Base-by-base conservation (phyloP, 1,284 basidiomycete genomes). In the Violaceomyces palustris region DNA sequence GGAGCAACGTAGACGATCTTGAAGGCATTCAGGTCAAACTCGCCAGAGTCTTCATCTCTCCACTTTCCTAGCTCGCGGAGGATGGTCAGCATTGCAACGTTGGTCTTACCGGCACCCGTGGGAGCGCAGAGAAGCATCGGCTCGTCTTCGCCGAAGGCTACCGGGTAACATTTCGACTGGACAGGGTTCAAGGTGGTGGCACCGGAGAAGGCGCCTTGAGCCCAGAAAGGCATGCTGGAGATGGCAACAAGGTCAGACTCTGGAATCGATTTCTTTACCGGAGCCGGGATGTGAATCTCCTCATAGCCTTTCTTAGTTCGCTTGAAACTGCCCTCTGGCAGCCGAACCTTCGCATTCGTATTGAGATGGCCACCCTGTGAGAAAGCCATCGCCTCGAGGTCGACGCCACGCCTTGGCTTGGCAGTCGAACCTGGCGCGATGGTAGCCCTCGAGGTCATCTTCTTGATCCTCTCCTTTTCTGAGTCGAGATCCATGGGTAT, bases 41-140 rank as follows among this genome's bases (percentile, higher is more conserved):
- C 73, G 36, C 89, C 90, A 0, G 87, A 88, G 9, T 79, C 79
- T 45, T 87, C 84, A 67, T 94, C 83, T 15, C 70, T 60, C 61
- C 61, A 68, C 39, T 72, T 71, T 35, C 60, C 55, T 6, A 72
- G 39, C 49, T 72, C 70, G 45, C 59, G 54, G 32, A 72, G 58
- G 21, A 72, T 69, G 39, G 70, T 69, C 11, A 98, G 80, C 82
- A 98, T 90, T 11, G 94, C 94, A 22, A 97, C 94, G 66, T 99
- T 99, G 24, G 94, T 99, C 90, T 99, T 99, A 61, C 94, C 94
- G 4, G 94, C 94, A 75, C 94, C 94, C 0, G 94, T 98, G 2
- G 94, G 94, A 0, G 94, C 94, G 78, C 94, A 98, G 29, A 98
- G 83, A 23, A 99, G 79, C 62, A 98, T 82, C 0, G 93, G 92